Conservation (phyloP, 192 early-diverging fungal species). For the Coemansia sp. region DNA sequence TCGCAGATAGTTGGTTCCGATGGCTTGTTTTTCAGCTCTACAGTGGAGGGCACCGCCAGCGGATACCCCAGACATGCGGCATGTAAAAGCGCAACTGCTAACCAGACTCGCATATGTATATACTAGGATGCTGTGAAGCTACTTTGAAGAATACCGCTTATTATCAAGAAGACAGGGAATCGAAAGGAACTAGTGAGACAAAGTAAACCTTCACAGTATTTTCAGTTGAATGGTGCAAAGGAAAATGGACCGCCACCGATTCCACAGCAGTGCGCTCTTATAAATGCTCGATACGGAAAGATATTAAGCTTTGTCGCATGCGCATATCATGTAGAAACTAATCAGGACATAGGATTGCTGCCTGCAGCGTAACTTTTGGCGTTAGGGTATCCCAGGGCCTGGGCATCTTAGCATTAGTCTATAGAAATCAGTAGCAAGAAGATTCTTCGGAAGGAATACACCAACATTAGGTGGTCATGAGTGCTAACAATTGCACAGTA, state of each 20-base stretch:
- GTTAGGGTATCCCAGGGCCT: neutral
- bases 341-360: neutral
- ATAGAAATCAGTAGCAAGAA: neutral
- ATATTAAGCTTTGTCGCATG: neutral
- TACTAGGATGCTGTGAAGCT: neutral
- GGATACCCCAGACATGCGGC: neutral
- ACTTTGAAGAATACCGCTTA: neutral
- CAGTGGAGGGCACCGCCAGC: slow-evolving; percentile 5
- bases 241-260: neutral
- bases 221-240: neutral
- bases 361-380: neutral
- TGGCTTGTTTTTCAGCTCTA: neutral
- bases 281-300: neutral
- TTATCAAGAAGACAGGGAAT: neutral
- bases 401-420: neutral
- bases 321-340: neutral
- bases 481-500: too few species aligned
- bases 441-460: neutral
- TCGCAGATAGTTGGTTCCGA: slow-evolving; percentile 76
- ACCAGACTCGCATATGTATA: neutral
- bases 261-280: neutral
- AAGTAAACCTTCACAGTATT: neutral
- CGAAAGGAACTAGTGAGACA: neutral
- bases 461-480: neutral
- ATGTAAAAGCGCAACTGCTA: neutral